These are phyloP conservation scores for Trichoderma breve DNA, from an alignment of 2,329 filamentous ascomycete species.

Conservation along the genomic window DNA sequence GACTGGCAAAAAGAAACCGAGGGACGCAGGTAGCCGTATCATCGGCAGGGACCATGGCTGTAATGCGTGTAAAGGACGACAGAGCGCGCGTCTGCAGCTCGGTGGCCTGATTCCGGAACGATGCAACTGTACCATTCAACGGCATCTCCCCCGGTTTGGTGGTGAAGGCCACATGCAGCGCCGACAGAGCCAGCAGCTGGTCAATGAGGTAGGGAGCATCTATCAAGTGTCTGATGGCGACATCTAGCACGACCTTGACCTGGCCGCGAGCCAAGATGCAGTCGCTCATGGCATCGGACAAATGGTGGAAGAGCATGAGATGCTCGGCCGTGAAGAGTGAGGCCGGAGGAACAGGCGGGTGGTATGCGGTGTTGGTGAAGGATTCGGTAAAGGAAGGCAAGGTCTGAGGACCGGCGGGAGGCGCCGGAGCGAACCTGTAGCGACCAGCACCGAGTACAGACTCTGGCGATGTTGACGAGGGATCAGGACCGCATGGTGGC, in stretches of 20 bases:
- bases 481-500: neutral
- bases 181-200: slow-evolving; percentile 45
- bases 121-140: neutral
- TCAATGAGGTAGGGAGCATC: slow-evolving; percentile 47
- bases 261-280: slow-evolving; percentile 26
- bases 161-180: slow-evolving; percentile 37
- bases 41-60: slow-evolving; percentile 25
- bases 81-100: slow-evolving; percentile 46
- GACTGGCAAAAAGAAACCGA: slow-evolving; percentile 45
- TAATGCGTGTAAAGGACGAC: slow-evolving; percentile 37
- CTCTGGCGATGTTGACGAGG: slow-evolving; percentile 6
- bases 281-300: slow-evolving; percentile 27
- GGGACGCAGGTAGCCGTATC: slow-evolving; percentile 34
- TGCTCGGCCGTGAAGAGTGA: slow-evolving; percentile 38
- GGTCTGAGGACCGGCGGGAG: slow-evolving; percentile 8
- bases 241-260: slow-evolving; percentile 29
- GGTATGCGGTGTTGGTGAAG: slow-evolving; percentile 22
- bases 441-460: slow-evolving; percentile 11
- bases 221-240: slow-evolving; percentile 34
- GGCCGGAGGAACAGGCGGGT: slow-evolving; percentile 23
- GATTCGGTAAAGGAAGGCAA: slow-evolving; percentile 22
- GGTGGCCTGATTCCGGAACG: slow-evolving; percentile 39
- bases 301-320: slow-evolving; percentile 41
- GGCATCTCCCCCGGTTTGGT: slow-evolving; percentile 23
- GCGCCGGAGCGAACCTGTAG: slow-evolving; percentile 7